Evolutionary conservation across 371 early-diverging fungal species (phyloP).

Genomic region (Actinomortierella ambigua): DNA sequence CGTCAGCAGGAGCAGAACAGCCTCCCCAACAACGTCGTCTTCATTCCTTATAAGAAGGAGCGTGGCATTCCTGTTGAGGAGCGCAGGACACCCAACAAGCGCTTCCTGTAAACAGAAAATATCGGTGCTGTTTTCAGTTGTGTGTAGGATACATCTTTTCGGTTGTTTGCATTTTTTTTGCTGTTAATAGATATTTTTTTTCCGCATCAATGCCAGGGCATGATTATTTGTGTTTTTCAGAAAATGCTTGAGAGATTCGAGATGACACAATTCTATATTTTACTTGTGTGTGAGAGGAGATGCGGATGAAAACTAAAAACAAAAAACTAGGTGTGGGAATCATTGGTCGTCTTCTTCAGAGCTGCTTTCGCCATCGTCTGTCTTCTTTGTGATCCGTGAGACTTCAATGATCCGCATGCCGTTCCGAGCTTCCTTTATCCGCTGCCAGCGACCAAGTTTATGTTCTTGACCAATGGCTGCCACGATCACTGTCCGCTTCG

Average conservation of each 20-base stretch:
- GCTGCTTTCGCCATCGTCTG: constrained; percentile 8
- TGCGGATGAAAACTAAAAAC: too few species aligned
- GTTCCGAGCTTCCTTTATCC: constrained; percentile 73
- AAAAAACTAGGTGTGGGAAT: too few species aligned
- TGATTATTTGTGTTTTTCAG: too few species aligned
- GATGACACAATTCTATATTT: too few species aligned
- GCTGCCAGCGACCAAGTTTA: constrained; percentile 90
- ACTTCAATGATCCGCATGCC: constrained; percentile 62
- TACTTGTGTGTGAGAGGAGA: too few species aligned
- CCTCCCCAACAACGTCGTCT: constrained; percentile 36
- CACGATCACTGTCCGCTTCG: constrained; percentile 64
- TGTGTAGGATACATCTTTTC: too few species aligned
- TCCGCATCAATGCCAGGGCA: too few species aligned
- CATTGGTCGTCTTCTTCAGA: constrained; percentile 7
- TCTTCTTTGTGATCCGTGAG: constrained; percentile 20
- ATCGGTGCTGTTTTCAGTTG: too few species aligned
- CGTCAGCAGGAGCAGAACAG: constrained; percentile 14
- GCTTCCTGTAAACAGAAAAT: constrained; percentile 24
- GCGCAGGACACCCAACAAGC: constrained; percentile 38
- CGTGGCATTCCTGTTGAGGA: constrained; percentile 32
- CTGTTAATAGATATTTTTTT: too few species aligned
- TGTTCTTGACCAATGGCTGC: constrained; percentile 89
- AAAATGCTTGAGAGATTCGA: too few species aligned
- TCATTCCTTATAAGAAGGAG: constrained; percentile 37
- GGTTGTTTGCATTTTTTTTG: too few species aligned